These are phyloP conservation scores for Eurotiales sp. DNA, from an alignment of 2,329 filamentous ascomycete genomes.

Conservation along the genomic window DNA sequence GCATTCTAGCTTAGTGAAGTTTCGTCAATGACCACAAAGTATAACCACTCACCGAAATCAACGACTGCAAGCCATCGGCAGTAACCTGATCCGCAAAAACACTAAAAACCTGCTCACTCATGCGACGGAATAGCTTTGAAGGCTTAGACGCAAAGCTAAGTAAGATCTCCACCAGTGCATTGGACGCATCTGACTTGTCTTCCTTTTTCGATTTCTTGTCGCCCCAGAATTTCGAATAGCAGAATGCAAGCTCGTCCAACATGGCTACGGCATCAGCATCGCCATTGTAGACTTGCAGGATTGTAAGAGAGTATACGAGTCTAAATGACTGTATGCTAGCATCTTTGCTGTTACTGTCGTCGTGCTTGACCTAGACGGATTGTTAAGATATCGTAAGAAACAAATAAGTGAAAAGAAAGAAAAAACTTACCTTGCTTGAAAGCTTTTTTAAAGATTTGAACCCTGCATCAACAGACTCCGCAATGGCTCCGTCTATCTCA, in stretches of 20 bases:
- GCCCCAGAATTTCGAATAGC: constrained; percentile 60
- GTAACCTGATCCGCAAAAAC: constrained; percentile 75
- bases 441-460: constrained; percentile 39
- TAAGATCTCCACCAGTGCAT: constrained; percentile 79
- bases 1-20: not conserved
- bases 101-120: constrained; percentile 83
- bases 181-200: constrained; percentile 53
- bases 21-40: not conserved
- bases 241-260: constrained; percentile 74
- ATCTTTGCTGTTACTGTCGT: constrained; percentile 42
- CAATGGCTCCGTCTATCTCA: constrained; percentile 45
- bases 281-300: constrained; percentile 86
- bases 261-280: constrained; percentile 81
- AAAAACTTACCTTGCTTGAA: constrained; percentile 32
- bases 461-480: constrained; percentile 39
- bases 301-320: constrained; percentile 75
- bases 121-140: constrained; percentile 77
- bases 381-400: constrained; percentile 15
- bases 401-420: not conserved
- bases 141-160: constrained; percentile 85
- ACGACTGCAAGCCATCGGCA: constrained; percentile 63
- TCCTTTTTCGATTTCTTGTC: constrained; percentile 51
- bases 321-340: constrained; percentile 72
- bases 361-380: constrained; percentile 48
- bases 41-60: constrained; percentile 43